phyloP scores from a whole-genome alignment of 148 eudicot species.

The Dianthus caryophyllus region DNA sequence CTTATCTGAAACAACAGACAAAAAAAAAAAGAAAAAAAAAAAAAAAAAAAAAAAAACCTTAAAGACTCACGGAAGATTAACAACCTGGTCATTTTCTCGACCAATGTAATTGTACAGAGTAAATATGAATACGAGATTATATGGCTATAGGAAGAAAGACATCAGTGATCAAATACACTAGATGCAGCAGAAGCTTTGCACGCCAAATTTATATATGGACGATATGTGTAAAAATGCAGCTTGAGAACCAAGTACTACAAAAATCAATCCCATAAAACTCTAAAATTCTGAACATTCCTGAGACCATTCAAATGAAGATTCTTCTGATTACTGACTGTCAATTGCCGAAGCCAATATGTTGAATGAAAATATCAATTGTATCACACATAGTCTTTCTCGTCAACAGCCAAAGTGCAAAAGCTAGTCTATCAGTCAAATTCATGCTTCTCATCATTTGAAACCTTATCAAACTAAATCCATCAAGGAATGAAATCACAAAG shows the following conservation, averaged over 20 bases:
- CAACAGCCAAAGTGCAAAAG: background rate
- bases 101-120: background rate
- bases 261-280: background rate
- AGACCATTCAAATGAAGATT: background rate
- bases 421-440: background rate
- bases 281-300: background rate
- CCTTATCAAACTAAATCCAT: background rate
- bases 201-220: background rate
- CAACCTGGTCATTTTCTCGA: background rate
- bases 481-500: background rate
- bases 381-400: background rate
- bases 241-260: conserved; percentile 2
- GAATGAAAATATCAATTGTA: background rate
- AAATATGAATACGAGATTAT: conserved; percentile 10
- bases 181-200: background rate
- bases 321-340: too few species aligned
- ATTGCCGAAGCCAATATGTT: background rate
- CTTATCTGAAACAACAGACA: conserved; percentile 70
- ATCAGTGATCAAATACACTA: background rate
- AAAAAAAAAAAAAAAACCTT: too few species aligned
- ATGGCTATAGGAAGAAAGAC: conserved; percentile 1
- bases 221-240: conserved; percentile 2
- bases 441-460: background rate
- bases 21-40: too few species aligned
- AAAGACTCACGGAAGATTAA: conserved; percentile 1